Base-by-base conservation (phyloP, 2,329 filamentous ascomycete genomes). In the Nectriaceae sp. region DNA sequence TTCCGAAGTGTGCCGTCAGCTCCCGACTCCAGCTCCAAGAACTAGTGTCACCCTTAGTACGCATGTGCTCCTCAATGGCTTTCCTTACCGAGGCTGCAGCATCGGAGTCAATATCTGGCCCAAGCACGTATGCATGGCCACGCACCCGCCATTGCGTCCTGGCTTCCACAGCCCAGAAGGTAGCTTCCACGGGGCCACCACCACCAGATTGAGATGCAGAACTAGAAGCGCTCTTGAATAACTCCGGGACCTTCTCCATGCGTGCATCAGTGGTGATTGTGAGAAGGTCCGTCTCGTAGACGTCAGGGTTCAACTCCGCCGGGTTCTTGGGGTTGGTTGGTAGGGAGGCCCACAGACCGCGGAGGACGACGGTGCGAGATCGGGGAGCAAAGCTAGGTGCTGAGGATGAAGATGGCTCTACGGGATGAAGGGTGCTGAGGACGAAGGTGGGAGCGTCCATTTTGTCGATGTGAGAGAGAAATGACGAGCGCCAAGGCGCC, bases 1-100 rank as follows among this genome's bases (percentile, higher is more conserved):
- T 97, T 18, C 90, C 93, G 79, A 97, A 97, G 67, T 94, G 89
- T 41, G 83, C 89, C 42, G 89, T 91, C 31, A 97, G 69, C 71
- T 96, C 91, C 54, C 76, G 86, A 40, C 74, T 73, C 87, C 90
- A 97, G 57, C 81, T 87, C 90, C 91, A 96, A 1, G 75, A 70
- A 15, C 65, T 67, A 37, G 73, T 70, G 15, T 52, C 26, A 11
- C 46, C 48, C 11, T 46, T 53, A 16, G 19, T 52, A 52, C 84
- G 75, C 88, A 92, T 91, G 56, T 85, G 72, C 50, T 71, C 71
- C 44, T 73, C 73, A 18, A 94, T 65, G 59, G 82, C 77, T 42
- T 76, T 78, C 68, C 84, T 83, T 39, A 86, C 80, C 11, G 79
- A 79, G 47, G 56, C 52, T 11, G 56, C 63, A 8, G 58, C 60